Evolutionary conservation across 2,329 filamentous ascomycete genomes (phyloP), one percentile per base, ranked within the genome.

Genomic region (Alternaria arbusti): DNA sequence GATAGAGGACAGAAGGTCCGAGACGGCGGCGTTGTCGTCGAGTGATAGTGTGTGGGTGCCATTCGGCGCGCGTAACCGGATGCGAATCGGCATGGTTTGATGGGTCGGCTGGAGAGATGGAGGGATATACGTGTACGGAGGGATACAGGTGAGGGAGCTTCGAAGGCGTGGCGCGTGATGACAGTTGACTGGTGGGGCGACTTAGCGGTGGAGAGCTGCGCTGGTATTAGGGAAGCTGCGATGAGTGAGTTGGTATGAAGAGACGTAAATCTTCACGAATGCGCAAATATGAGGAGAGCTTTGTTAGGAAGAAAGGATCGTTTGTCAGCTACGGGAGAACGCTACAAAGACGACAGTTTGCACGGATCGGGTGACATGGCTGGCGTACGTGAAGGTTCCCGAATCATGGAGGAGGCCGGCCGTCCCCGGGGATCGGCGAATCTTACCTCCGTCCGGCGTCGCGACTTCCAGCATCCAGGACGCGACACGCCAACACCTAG

Each of bases 51-150:
- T 90, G 32, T 90, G 89, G 50, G 89, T 88, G 67, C 93, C 93
- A 46, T 86, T 85, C 1, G 93, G 93, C 11, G 89, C 90, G 64
- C 93, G 89, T 52, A 95, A 88, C 64, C 93, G 88, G 62, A 96
- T 84, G 68, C 90, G 88, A 86, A 97, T 95, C 9, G 74, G 79
- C 78, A 78, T 71, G 70, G 76, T 67, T 25, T 61, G 52, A 40
- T 52, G 20, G 11, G 26, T 45, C 45, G 43, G 15, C 23, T 43
- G 30, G 20, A 25, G 20, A 9, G 22, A 22, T 25, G n/a, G n/a
- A 45, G 22, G n/a, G 32, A 15, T 45, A 47, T 45, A n/a, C 6
- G 52, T 32, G n/a, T 20, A 43, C 43, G 56, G 47, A 43, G 51
- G 40, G 57, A 54, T 60, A 45, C 22, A 32, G 45, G 50, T 47